Base-by-base conservation (phyloP, 768 basidiomycete genomes). In the Megacollybia marginata region DNA sequence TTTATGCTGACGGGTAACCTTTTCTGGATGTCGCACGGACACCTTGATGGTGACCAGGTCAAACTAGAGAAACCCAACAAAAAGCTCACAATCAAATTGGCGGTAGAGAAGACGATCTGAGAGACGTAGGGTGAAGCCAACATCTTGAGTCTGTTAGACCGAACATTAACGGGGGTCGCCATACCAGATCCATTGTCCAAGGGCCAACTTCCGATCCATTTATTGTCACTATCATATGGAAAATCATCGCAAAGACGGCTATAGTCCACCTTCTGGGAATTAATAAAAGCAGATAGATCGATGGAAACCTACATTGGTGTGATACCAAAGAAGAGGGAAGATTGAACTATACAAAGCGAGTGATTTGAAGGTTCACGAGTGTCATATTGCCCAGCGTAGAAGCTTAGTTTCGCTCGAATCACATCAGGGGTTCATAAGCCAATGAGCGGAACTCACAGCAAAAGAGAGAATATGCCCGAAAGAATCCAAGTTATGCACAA, bases 401-500 rank as follows among this genome's bases (percentile, higher is more conserved):
- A 71, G 23, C 69, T 70, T 50, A 46, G n/a, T n/a, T n/a, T n/a
- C n/a, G n/a, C n/a, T n/a, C n/a, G n/a, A n/a, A n/a, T n/a, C n/a
- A n/a, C n/a, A n/a, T 36, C 19, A 31, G 6, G 12, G 47, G 40
- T 31, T 36, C 8, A 16, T 11, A 48, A 34, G 13, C 7, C 23
- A 8, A 16, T n/a, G 10, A 38, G 9, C 18, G 52, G 2, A 58
- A 44, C 74, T 57, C 52, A 76, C 73, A 79, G 63, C 33, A 79
- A 55, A 4, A 69, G 59, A 10, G 71, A 67, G 49, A 67, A 69
- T 18, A 73, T 57, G 2, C 71, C 73, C 4, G 72, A 69, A 16
- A 77, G 55, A 15, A 75, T 73, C 73, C 73, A 76, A 9, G 71
- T 72, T 20, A 73, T 64, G 53, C 71, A 74, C 3, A 76, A 59